These are phyloP conservation scores for Gardenia jasminoides DNA, from an alignment of 257 asterid genomes.

Conservation along the genomic window DNA sequence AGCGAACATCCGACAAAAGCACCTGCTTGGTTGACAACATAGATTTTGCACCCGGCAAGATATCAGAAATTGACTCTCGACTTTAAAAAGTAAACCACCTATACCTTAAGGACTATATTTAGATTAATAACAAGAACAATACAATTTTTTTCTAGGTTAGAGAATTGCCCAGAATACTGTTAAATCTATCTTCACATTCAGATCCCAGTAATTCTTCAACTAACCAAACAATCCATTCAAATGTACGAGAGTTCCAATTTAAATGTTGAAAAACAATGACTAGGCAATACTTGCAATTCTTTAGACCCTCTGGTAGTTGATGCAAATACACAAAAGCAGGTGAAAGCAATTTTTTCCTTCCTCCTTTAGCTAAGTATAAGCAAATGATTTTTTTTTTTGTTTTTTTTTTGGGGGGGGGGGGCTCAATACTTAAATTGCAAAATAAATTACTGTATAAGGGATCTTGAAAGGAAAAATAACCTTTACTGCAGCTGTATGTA, in stretches of 20 bases:
- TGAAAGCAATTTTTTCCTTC: background rate
- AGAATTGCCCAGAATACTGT: background rate
- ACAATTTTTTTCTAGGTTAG: background rate
- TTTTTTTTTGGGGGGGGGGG: no score
- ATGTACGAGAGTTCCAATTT: background rate
- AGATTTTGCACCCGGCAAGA: background rate
- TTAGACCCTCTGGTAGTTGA: background rate
- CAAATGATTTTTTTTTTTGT: no score
- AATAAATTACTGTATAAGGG: background rate
- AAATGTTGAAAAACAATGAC: background rate
- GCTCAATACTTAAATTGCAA: background rate
- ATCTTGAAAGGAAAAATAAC: slow-evolving; percentile 27
- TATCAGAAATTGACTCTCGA: background rate
- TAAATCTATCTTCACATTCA: background rate
- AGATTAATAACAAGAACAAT: background rate
- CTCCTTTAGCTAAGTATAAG: background rate
- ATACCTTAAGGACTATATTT: background rate
- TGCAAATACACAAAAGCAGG: background rate
- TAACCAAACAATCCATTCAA: background rate
- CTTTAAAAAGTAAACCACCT: background rate
- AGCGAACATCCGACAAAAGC: slow-evolving; percentile 95
- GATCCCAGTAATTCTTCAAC: background rate
- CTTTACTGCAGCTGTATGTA: slow-evolving; percentile 97
- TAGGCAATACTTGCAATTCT: background rate
- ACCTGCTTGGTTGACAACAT: slow-evolving; percentile 46